These are phyloP conservation scores for Delitschia confertaspora DNA, from an alignment of 495 filamentous ascomycete genomes.

Conservation along the genomic window DNA sequence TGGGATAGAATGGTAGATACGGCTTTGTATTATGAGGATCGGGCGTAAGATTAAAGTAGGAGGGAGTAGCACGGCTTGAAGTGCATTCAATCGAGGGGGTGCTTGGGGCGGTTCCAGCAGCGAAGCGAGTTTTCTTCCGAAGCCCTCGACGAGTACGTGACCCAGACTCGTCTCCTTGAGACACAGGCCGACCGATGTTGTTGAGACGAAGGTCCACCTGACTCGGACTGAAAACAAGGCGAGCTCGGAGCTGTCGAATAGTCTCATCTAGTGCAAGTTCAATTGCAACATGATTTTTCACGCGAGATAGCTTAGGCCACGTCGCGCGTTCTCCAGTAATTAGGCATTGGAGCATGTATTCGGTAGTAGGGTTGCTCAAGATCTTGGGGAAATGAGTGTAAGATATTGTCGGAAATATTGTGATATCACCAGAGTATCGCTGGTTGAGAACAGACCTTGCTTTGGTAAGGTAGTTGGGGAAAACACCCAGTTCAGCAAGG, in stretches of 20 bases:
- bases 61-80: not conserved
- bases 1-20: constrained; percentile 6
- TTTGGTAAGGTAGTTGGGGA: constrained; percentile 73
- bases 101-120: too few relatives aligned
- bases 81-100: constrained; percentile 4
- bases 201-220: constrained; percentile 49
- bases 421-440: constrained; percentile 92
- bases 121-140: not conserved
- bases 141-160: not conserved
- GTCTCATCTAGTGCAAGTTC: constrained; percentile 79
- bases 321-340: constrained; percentile 74
- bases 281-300: constrained; percentile 75
- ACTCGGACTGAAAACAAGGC: constrained; percentile 71
- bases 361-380: constrained; percentile 74
- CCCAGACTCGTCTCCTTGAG: constrained; percentile 9
- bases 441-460: constrained; percentile 72
- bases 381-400: constrained; percentile 67
- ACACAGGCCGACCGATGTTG: constrained; percentile 17
- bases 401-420: constrained; percentile 73
- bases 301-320: constrained; percentile 77
- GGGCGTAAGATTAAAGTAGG: not conserved
- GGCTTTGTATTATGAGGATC: constrained; percentile 5
- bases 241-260: constrained; percentile 63
- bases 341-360: constrained; percentile 77
- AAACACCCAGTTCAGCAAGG: constrained; percentile 71